Evolutionary conservation across 176 grass and related monocot species (phyloP).

Genomic region (Aegilops tauschii): DNA sequence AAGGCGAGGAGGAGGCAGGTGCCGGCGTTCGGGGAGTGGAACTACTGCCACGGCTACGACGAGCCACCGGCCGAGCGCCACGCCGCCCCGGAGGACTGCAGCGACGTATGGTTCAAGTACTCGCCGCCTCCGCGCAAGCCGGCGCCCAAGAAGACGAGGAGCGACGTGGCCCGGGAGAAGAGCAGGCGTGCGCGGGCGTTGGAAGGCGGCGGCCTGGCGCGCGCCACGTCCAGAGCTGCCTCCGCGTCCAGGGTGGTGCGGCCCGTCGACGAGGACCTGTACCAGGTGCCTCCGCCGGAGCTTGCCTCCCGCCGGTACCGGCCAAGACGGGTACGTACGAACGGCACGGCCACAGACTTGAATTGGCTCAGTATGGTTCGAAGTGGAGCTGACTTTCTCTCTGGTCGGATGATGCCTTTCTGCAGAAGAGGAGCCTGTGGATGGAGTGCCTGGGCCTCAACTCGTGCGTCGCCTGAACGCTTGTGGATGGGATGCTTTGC

Average conservation of each 20-base stretch:
- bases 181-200: background rate
- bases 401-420: background rate
- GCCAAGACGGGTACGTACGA: background rate
- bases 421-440: slow-evolving; percentile 28
- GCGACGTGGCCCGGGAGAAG: background rate
- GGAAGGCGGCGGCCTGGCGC: background rate
- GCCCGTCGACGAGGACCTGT: slow-evolving; percentile 35
- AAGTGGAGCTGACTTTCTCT: background rate
- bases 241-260: slow-evolving; percentile 6
- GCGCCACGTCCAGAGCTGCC: background rate
- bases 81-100: slow-evolving; percentile 20
- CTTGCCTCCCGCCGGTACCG: background rate
- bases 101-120: slow-evolving; percentile 34
- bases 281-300: slow-evolving; percentile 33
- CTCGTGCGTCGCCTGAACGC: slow-evolving; percentile 9
- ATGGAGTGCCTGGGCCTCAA: slow-evolving; percentile 39
- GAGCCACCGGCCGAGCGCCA: slow-evolving; percentile 1
- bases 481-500: background rate
- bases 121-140: slow-evolving; percentile 18
- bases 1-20: slow-evolving; percentile 29
- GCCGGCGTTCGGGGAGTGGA: slow-evolving; percentile 43
- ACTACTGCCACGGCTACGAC: slow-evolving; percentile 29
- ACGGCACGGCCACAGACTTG: background rate
- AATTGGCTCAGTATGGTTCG: background rate
- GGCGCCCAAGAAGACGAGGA: slow-evolving; percentile 13